These are phyloP conservation scores for Vitis rotundifolia DNA, from an alignment of 164 flowering plant genomes.

Conservation along the genomic window DNA sequence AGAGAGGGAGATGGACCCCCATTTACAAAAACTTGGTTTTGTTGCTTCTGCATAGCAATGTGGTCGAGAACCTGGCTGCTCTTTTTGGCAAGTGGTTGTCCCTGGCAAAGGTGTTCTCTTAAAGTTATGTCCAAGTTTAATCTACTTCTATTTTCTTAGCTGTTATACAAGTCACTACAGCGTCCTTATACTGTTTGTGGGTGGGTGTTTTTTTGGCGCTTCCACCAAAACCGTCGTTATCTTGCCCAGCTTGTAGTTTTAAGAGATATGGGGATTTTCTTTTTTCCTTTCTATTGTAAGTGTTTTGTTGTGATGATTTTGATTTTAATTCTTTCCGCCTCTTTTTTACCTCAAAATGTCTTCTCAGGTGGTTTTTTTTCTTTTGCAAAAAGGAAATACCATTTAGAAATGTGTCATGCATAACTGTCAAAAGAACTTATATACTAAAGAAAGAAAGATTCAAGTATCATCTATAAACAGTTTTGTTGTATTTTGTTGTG, in stretches of 20 bases:
- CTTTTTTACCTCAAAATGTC: too few relatives aligned
- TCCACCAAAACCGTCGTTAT: background rate
- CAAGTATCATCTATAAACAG: background rate
- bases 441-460: background rate
- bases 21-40: background rate
- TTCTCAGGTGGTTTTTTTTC: background rate
- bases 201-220: slow-evolving; percentile 9
- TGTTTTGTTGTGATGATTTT: background rate
- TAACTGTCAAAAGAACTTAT: background rate
- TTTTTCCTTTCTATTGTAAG: background rate
- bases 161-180: background rate
- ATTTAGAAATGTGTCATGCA: background rate
- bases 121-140: slow-evolving; percentile 1
- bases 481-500: background rate
- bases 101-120: background rate
- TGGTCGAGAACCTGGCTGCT: background rate
- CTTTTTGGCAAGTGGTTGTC: background rate
- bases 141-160: slow-evolving; percentile 1
- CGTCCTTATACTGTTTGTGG: background rate
- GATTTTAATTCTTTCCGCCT: background rate
- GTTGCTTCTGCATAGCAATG: background rate
- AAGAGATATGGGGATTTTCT: background rate
- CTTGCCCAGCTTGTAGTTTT: slow-evolving; percentile 2
- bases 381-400: background rate
- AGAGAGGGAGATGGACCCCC: background rate